Evolutionary conservation across 257 asterid genomes (phyloP).

Genomic region (Echium plantagineum): DNA sequence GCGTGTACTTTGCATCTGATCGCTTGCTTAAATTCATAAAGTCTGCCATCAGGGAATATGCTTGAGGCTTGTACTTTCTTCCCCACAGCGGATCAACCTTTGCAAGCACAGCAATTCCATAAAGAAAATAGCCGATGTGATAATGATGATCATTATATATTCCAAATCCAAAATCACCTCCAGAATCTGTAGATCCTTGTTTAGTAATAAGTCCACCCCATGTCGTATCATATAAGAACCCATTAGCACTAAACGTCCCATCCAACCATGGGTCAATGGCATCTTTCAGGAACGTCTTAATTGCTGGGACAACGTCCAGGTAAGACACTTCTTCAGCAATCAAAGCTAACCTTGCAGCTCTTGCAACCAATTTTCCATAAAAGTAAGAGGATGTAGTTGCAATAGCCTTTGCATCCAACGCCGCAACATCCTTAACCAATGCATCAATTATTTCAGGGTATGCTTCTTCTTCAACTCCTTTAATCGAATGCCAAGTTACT

Average conservation of each 20-base stretch:
- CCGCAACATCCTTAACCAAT: no score
- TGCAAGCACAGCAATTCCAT: slow-evolving; percentile 83
- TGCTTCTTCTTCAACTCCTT: no score
- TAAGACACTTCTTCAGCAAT: slow-evolving; percentile 78
- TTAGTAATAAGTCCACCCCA: slow-evolving; percentile 99
- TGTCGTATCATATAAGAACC: slow-evolving; percentile 62
- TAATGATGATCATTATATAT: no score
- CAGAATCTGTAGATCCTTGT: no score
- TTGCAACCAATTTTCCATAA: no score
- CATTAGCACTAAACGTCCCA: slow-evolving; percentile 66
- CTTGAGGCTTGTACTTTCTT: slow-evolving; percentile 56
- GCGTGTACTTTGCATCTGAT: slow-evolving; percentile 43
- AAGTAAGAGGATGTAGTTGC: no score
- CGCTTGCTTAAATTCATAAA: slow-evolving; percentile 57
- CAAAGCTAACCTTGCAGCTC: slow-evolving; percentile 83
- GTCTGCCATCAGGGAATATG: slow-evolving; percentile 86
- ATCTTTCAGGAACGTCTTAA: slow-evolving; percentile 61
- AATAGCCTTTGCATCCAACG: no score
- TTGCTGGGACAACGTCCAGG: slow-evolving; percentile 51
- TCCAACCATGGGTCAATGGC: slow-evolving; percentile 85
- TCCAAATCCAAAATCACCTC: no score
- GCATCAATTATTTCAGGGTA: no score
- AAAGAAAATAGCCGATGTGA: slow-evolving; percentile 78
- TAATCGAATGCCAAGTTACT: no score
- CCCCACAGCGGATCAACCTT: slow-evolving; percentile 87